Evolutionary conservation across 192 early-diverging fungal genomes (phyloP).

Genomic region (Cladochytrium replicatum): DNA sequence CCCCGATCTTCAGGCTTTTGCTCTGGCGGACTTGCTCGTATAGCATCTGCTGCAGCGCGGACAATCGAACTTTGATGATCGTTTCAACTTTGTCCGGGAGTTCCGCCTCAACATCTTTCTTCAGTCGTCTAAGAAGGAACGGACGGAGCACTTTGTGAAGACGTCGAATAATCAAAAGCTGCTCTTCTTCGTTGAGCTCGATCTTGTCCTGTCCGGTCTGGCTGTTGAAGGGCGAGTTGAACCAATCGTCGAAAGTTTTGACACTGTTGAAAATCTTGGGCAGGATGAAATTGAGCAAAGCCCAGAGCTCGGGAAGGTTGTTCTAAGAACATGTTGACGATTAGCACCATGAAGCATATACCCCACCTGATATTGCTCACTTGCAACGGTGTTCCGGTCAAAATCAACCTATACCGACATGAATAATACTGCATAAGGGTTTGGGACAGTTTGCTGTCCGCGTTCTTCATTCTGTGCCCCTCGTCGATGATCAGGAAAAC

Average conservation of each 20-base stretch:
- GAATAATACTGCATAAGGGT: constrained; percentile 84
- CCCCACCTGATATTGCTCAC: constrained; percentile 20
- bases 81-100: constrained; percentile 94
- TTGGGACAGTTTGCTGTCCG: constrained; percentile 72
- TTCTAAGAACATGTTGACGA: constrained; percentile 43
- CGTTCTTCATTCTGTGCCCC: constrained; percentile 98
- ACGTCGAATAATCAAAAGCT: constrained; percentile 88
- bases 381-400: constrained; percentile 98
- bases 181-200: constrained; percentile 96
- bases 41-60: constrained; percentile 70
- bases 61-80: constrained; percentile 86
- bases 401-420: constrained; percentile 83
- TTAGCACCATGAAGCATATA: constrained; percentile 3
- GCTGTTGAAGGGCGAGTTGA: constrained; percentile 87
- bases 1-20: constrained; percentile 50
- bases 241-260: constrained; percentile 98
- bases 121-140: constrained; percentile 90
- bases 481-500: constrained; percentile 98
- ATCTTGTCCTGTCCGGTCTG: constrained; percentile 71
- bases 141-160: constrained; percentile 96
- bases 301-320: constrained; percentile 95
- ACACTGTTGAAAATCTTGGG: constrained; percentile 95
- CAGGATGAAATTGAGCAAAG: constrained; percentile 89
- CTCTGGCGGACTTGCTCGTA: constrained; percentile 81
- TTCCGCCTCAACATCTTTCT: constrained; percentile 97